Base-by-base conservation (phyloP, 2,329 filamentous ascomycete genomes). In the Helotiales sp. region DNA sequence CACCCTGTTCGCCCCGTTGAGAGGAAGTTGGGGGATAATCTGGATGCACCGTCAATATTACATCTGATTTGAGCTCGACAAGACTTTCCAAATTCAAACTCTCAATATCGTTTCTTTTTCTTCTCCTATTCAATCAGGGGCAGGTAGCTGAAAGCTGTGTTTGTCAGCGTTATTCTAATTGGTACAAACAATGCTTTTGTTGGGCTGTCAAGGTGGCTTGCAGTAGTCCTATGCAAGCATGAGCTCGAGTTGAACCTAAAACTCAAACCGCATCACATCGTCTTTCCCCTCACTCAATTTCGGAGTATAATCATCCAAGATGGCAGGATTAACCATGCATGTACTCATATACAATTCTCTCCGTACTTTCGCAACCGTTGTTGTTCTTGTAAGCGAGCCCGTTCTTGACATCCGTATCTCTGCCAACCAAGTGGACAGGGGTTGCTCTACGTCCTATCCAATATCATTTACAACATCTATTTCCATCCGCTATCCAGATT, bases 211-310 rank as follows among this genome's bases (percentile, higher is more conserved):
- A n/a, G n/a, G n/a, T n/a, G n/a, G n/a, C n/a, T n/a, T n/a, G n/a
- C n/a, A n/a, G n/a, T n/a, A n/a, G n/a, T n/a, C n/a, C n/a, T 30
- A 52, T 52, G 49, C 49, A 30, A 52, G 49, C 49, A 30, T 52
- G 49, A 52, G n/a, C 49, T 52, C 49, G 49, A 13, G 49, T 52
- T 13, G 6, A 52, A 52, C 49, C 15, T n/a, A 26, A 52, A 49
- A 30, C 24, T 30, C 3, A 52, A 15, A 30, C 49, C 26, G 4
- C 49, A 28, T 7, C 49, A 28, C 49, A 52, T 20, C 26, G 4
- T 30, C 26, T 13, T 52, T 52, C 49, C 49, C 49, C 37, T 13
- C 37, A 43, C 49, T 52, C 22, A 26, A 28, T 50, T 17, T 13
- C 22, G 24, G 11, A 26, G 11, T 15, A 43, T 17, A 43, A 30